A percentile compares a stretch with the other conserved stretches of the same genome.
These are phyloP conservation scores for Gossypium davidsonii DNA, from an alignment of 441 rosid genomes.

Conservation along the genomic window DNA sequence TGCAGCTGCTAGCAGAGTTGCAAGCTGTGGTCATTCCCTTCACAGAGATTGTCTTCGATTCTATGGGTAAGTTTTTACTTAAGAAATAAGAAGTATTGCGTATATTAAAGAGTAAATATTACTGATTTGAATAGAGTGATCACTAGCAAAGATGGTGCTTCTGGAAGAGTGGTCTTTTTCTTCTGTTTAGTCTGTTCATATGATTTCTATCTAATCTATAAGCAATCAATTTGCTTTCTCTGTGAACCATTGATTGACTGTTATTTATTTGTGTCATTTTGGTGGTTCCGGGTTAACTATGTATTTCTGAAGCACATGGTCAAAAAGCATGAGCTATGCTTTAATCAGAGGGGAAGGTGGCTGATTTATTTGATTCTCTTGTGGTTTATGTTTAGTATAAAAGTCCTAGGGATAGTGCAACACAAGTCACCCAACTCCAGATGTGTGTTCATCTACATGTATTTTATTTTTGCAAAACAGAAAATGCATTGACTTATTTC, in stretches of 20 bases:
- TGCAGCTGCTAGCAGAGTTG: constrained; percentile 82
- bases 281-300: not conserved
- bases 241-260: not conserved
- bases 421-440: not conserved
- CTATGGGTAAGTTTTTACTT: constrained; percentile 51
- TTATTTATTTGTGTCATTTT: not conserved
- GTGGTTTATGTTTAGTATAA: not conserved
- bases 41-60: constrained; percentile 85
- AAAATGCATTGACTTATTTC: not conserved
- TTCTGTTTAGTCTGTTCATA: not conserved
- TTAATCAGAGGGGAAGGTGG: not conserved
- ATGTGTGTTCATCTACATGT: not conserved
- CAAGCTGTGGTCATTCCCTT: constrained; percentile 81
- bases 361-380: constrained; percentile 4
- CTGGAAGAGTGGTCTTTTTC: not conserved
- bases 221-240: not conserved
- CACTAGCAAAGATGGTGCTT: not conserved
- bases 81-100: not conserved
- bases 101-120: not conserved
- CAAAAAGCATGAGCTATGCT: constrained; percentile 6
- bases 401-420: not conserved
- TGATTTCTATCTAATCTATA: not conserved
- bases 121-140: not conserved
- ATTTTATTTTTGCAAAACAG: not conserved
- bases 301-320: not conserved